These are phyloP conservation scores for Maudiozyma bulderi DNA, from an alignment of 805 yeast species.

Conservation along the genomic window DNA sequence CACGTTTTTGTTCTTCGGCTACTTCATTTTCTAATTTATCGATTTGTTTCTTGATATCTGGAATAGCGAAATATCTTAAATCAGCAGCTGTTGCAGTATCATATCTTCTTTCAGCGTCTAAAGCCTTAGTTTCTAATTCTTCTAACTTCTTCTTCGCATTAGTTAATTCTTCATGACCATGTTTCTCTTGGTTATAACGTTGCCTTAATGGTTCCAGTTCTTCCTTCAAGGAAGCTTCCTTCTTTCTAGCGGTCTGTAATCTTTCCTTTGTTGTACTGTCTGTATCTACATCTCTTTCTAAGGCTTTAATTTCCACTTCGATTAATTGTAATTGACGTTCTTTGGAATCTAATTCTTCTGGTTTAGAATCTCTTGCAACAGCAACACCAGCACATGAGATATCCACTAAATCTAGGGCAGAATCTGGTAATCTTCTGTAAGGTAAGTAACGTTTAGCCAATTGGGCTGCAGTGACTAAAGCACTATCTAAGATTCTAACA, in stretches of 20 bases:
- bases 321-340: slow-evolving; percentile 87
- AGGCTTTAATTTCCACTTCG: slow-evolving; percentile 92
- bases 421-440: slow-evolving; percentile 91
- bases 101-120: slow-evolving; percentile 93
- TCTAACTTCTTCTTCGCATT: slow-evolving; percentile 83
- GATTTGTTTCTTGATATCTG: slow-evolving; percentile 75
- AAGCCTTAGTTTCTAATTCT: slow-evolving; percentile 85
- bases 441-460: slow-evolving; percentile 90
- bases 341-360: slow-evolving; percentile 88
- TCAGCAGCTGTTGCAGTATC: slow-evolving; percentile 94
- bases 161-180: slow-evolving; percentile 85
- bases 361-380: slow-evolving; percentile 95
- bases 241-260: slow-evolving; percentile 65
- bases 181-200: slow-evolving; percentile 75
- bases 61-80: slow-evolving; percentile 92
- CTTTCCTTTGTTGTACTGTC: slow-evolving; percentile 78
- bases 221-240: slow-evolving; percentile 76
- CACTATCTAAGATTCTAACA: slow-evolving; percentile 89
- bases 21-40: slow-evolving; percentile 64
- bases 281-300: slow-evolving; percentile 90
- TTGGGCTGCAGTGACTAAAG: slow-evolving; percentile 89
- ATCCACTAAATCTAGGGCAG: slow-evolving; percentile 93
- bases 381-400: slow-evolving; percentile 96
- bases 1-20: slow-evolving; percentile 62
- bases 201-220: slow-evolving; percentile 77